Conservation (phyloP, 371 early-diverging fungal species). For the Zopfochytrium polystomum region DNA sequence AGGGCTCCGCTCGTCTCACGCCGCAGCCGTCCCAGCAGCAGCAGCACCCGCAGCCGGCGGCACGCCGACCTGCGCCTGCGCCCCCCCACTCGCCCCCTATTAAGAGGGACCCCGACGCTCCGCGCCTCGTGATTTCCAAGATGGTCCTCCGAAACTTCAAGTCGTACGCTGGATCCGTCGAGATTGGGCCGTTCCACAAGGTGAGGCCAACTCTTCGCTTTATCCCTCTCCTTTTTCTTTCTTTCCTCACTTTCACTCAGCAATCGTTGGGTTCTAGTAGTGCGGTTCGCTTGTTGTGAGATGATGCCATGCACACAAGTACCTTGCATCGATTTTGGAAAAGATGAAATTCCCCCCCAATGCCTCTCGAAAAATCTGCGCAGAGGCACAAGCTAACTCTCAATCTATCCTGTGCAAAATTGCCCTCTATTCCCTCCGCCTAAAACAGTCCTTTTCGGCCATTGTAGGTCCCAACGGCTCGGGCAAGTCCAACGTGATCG, state of each 20-base stretch:
- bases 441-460: conserved; percentile 71
- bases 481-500: conserved; percentile 99
- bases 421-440: neutral
- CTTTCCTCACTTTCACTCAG: neutral
- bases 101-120: conserved; percentile 8
- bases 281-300: too few relatives aligned
- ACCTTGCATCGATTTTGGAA: too few relatives aligned
- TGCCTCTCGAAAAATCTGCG: too few relatives aligned
- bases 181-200: conserved; percentile 97
- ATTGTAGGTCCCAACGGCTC: conserved; percentile 99
- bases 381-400: too few relatives aligned
- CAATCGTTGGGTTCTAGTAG: too few relatives aligned
- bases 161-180: conserved; percentile 89
- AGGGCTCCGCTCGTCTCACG: too few relatives aligned
- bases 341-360: too few relatives aligned
- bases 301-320: too few relatives aligned
- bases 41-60: too few relatives aligned
- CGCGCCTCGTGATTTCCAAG: conserved; percentile 81
- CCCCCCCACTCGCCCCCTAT: too few relatives aligned
- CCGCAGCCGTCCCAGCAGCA: too few relatives aligned
- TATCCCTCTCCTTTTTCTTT: neutral
- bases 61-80: too few relatives aligned
- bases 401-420: neutral
- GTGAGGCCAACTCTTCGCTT: conserved; percentile 40
- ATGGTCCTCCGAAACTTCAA: conserved; percentile 95